These are phyloP conservation scores for Zygosaccharomyces pseudobailii DNA, from an alignment of 1,139 yeast genomes.

Conservation along the genomic window DNA sequence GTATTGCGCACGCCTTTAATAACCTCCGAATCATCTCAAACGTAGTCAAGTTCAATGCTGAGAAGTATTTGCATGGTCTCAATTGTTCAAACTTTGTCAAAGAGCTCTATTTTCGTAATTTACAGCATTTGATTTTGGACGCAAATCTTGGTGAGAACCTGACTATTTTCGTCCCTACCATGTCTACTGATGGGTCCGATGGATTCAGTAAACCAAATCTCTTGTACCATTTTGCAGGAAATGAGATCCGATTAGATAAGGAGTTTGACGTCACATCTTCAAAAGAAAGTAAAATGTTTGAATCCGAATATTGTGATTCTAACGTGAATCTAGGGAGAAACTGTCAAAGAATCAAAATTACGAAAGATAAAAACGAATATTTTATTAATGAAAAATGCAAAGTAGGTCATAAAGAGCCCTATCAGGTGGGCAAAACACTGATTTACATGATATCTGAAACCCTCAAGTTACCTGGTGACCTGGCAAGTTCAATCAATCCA, in stretches of 20 bases:
- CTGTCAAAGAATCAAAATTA: constrained; percentile 46
- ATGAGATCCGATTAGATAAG: constrained; percentile 35
- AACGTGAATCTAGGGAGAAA: constrained; percentile 39
- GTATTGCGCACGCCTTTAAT: constrained; percentile 56
- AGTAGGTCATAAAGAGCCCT: constrained; percentile 42
- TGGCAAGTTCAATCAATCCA: constrained; percentile 52
- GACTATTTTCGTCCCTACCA: constrained; percentile 46
- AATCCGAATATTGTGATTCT: constrained; percentile 41
- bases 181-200: constrained; percentile 36
- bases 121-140: constrained; percentile 56
- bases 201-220: constrained; percentile 38
- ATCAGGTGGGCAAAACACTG: constrained; percentile 49
- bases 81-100: constrained; percentile 62
- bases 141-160: constrained; percentile 49
- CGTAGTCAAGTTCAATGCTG: constrained; percentile 52
- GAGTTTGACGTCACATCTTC: constrained; percentile 25
- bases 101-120: constrained; percentile 62
- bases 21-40: constrained; percentile 36
- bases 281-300: constrained; percentile 37
- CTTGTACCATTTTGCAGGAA: constrained; percentile 66
- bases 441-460: constrained; percentile 63
- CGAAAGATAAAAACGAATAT: constrained; percentile 40
- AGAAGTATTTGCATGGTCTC: constrained; percentile 68
- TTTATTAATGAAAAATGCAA: constrained; percentile 45
- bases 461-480: constrained; percentile 49